These are phyloP conservation scores for Chlorella sp. DNA, from an alignment of 139 green algal species.

Conservation along the genomic window DNA sequence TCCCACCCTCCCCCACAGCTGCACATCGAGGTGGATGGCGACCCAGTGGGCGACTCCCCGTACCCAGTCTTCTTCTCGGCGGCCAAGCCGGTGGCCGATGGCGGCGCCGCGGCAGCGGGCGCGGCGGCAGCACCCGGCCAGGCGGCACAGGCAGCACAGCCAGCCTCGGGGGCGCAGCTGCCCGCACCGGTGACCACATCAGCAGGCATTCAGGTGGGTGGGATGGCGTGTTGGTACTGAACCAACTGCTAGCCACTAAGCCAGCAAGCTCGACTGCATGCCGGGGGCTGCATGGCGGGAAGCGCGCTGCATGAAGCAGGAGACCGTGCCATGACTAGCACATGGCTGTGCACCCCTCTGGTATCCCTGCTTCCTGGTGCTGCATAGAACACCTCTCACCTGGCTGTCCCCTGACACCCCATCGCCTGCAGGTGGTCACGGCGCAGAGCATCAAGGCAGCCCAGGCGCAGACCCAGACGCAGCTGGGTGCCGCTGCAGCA, in stretches of 20 bases:
- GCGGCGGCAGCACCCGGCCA: not conserved
- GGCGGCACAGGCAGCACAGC: not conserved
- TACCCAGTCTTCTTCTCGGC: constrained; percentile 93
- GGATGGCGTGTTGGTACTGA: not conserved
- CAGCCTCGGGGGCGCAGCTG: not conserved
- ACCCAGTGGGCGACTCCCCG: constrained; percentile 81
- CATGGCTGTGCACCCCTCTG: no score
- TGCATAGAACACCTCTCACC: no score
- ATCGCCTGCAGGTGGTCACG: not conserved
- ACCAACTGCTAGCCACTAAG: not conserved
- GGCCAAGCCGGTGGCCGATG: constrained; percentile 25
- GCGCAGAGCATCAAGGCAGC: constrained; percentile 6
- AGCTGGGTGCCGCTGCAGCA: not conserved
- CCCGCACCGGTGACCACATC: not conserved
- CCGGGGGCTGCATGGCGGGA: no score
- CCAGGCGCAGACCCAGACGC: not conserved
- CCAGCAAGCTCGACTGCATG: no score
- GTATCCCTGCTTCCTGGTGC: no score
- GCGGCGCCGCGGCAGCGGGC: not conserved
- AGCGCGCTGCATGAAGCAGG: no score
- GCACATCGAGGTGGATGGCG: constrained; percentile 77
- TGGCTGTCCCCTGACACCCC: not conserved
- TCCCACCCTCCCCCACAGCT: constrained; percentile 57
- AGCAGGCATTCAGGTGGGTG: not conserved
- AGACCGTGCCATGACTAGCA: no score